Evolutionary conservation across 2,329 filamentous ascomycete species (phyloP).

Genomic region (Pseudogymnoascus sp.): DNA sequence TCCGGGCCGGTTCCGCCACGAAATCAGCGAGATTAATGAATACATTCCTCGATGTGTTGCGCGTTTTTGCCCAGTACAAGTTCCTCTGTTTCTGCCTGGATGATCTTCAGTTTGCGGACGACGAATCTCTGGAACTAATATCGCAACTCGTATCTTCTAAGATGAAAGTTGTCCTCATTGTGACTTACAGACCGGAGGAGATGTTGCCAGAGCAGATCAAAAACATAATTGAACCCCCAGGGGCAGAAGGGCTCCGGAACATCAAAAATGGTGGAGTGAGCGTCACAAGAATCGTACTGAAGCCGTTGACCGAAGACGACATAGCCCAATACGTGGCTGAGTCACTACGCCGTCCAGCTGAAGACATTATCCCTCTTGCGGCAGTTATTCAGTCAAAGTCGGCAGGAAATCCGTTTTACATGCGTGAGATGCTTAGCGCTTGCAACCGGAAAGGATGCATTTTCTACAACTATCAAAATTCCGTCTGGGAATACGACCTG

Average conservation of each 20-base stretch:
- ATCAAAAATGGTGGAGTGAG: conserved; percentile 40
- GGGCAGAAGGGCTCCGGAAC: conserved; percentile 41
- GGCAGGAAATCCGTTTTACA: conserved; percentile 81
- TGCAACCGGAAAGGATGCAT: conserved; percentile 82
- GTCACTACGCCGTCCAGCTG: conserved; percentile 65
- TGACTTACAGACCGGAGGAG: conserved; percentile 67
- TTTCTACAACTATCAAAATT: conserved; percentile 81
- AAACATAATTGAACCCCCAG: conserved; percentile 45
- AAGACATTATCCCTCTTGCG: conserved; percentile 68
- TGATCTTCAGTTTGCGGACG: conserved; percentile 83
- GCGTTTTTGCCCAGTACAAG: conserved; percentile 73
- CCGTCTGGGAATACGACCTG: conserved; percentile 75
- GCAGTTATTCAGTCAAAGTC: conserved; percentile 85
- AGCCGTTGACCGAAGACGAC: conserved; percentile 68
- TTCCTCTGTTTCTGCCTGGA: conserved; percentile 85
- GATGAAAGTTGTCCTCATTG: conserved; percentile 72
- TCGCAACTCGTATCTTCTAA: conserved; percentile 69
- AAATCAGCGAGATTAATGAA: conserved; percentile 73
- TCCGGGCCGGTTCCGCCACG: conserved; percentile 49
- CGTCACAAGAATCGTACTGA: conserved; percentile 63
- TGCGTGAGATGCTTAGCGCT: conserved; percentile 80
- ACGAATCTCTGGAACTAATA: conserved; percentile 77
- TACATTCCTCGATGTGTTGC: conserved; percentile 77
- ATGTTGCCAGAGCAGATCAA: conserved; percentile 48
- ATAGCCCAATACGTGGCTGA: conserved; percentile 74